Evolutionary conservation across 2,329 filamentous ascomycete species (phyloP).

Genomic region (Diaporthe helianthi): DNA sequence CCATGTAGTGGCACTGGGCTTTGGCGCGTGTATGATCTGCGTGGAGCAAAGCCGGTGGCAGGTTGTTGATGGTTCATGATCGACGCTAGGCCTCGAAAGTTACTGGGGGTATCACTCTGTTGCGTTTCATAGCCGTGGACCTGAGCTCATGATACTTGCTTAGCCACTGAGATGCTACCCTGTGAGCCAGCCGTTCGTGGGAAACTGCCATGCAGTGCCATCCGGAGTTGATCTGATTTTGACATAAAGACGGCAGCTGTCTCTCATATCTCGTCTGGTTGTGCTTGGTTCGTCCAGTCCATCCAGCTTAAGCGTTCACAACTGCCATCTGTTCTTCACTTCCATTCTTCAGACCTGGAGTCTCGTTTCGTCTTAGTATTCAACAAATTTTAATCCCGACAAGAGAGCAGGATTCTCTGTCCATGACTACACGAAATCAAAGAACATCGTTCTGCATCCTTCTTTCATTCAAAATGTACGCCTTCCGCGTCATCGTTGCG

Average conservation of each 20-base stretch:
- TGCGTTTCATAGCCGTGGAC: slow-evolving; percentile 13
- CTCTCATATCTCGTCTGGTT: slow-evolving; percentile 10
- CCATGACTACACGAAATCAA: neutral
- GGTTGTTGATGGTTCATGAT: slow-evolving; percentile 1
- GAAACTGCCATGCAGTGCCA: slow-evolving; percentile 12
- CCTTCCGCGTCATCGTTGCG: slow-evolving; percentile 6
- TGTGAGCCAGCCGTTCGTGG: neutral
- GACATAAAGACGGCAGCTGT: slow-evolving; percentile 27
- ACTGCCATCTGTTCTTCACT: slow-evolving; percentile 6
- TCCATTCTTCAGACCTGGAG: slow-evolving; percentile 19
- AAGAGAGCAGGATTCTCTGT: neutral
- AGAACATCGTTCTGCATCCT: neutral
- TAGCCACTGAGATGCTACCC: slow-evolving; percentile 19
- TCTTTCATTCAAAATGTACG: slow-evolving; percentile 9
- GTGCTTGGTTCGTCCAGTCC: slow-evolving; percentile 10
- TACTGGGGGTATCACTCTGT: neutral
- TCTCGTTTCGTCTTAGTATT: slow-evolving; percentile 16
- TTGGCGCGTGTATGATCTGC: slow-evolving; percentile 20
- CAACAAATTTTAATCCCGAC: neutral
- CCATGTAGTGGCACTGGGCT: neutral
- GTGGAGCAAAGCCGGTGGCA: neutral
- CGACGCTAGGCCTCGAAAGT: slow-evolving; percentile 15
- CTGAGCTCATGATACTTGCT: slow-evolving; percentile 22
- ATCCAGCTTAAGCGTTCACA: slow-evolving; percentile 7
- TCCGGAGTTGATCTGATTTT: slow-evolving; percentile 15